These are phyloP conservation scores for Saccharum hybrid DNA, from an alignment of 202 grass and related monocot genomes.

Conservation along the genomic window DNA sequence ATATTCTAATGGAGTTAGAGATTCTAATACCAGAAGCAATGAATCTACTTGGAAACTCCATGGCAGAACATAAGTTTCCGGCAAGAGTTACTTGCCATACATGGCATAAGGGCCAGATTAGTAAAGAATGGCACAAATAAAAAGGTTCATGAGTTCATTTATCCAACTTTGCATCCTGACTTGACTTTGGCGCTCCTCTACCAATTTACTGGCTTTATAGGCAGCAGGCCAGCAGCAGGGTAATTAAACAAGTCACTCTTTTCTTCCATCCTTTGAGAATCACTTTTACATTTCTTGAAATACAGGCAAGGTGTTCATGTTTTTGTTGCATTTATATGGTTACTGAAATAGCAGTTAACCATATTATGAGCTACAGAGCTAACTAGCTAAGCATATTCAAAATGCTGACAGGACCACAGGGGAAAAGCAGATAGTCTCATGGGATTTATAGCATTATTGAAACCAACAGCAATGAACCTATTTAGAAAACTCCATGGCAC, in stretches of 20 bases:
- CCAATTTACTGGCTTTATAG: neutral
- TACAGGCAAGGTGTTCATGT: neutral
- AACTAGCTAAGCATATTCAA: neutral
- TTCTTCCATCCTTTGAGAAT: neutral
- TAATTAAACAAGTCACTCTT: neutral
- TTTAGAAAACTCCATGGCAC: neutral
- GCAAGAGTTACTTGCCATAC: neutral
- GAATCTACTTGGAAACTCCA: neutral
- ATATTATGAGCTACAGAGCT: neutral
- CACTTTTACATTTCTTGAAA: neutral
- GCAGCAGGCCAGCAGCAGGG: neutral
- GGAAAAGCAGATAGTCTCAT: neutral
- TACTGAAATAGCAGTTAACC: neutral
- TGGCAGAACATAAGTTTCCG: conserved; percentile 1
- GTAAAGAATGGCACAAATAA: neutral
- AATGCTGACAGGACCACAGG: neutral
- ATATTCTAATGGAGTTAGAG: neutral
- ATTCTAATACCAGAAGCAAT: neutral
- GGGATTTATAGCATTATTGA: neutral
- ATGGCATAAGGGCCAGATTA: neutral
- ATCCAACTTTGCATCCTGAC: neutral
- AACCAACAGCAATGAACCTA: neutral
- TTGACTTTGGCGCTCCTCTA: neutral
- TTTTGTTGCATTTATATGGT: neutral
- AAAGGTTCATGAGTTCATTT: neutral